Conservation (phyloP, 345 rosid species). For the Cardiospermum halicacabum region DNA sequence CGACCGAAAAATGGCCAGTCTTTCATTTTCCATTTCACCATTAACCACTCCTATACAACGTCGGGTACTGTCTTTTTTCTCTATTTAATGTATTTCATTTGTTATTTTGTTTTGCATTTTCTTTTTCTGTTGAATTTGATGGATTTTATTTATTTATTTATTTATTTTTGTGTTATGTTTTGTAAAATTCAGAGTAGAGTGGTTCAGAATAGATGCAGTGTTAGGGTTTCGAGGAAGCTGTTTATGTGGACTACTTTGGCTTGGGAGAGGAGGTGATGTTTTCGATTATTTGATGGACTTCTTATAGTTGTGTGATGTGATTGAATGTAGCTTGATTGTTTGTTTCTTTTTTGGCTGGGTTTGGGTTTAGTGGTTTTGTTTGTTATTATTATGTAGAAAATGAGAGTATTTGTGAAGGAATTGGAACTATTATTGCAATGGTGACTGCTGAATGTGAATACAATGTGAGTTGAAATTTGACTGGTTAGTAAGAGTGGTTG, state of each 20-base stretch:
- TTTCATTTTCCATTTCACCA: constrained; percentile 8
- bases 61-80: constrained; percentile 15
- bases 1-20: constrained; percentile 24
- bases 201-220: constrained; percentile 23
- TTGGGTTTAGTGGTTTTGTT: too few relatives aligned
- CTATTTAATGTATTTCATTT: not conserved
- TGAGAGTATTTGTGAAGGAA: too few relatives aligned
- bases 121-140: not conserved
- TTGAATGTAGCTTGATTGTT: not conserved
- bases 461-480: too few relatives aligned
- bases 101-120: not conserved
- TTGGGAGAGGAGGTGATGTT: constrained; percentile 30
- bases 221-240: constrained; percentile 15
- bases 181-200: constrained; percentile 19
- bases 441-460: too few relatives aligned
- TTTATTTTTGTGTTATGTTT: not conserved
- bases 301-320: not conserved
- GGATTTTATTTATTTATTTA: not conserved
- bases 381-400: too few relatives aligned
- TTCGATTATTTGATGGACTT: not conserved
- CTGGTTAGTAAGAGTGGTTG: too few relatives aligned
- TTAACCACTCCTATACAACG: not conserved
- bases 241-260: constrained; percentile 14
- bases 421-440: too few relatives aligned
- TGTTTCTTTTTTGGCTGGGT: not conserved